Evolutionary conservation across 805 yeast genomes (phyloP).

Genomic region (Candida qinlingensis): DNA sequence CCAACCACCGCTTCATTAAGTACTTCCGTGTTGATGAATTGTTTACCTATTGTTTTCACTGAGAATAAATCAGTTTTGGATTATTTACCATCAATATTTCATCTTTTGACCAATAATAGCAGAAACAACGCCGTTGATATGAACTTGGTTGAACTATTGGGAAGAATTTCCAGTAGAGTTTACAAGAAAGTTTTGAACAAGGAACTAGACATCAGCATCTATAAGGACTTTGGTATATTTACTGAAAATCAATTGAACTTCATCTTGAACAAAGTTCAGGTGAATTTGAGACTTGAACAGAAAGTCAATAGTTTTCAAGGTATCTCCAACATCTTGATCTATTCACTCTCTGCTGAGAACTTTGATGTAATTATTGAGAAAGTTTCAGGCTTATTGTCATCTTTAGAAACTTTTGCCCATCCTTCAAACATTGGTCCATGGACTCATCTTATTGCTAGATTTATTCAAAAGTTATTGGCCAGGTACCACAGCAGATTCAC

Average conservation of each 20-base stretch:
- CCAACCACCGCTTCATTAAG: slow-evolving; percentile 47
- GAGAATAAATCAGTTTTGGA: slow-evolving; percentile 40
- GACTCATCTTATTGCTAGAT: slow-evolving; percentile 64
- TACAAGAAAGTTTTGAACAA: slow-evolving; percentile 30
- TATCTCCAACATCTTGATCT: slow-evolving; percentile 49
- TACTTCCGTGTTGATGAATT: slow-evolving; percentile 45
- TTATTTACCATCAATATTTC: slow-evolving; percentile 62
- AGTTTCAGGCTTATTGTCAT: slow-evolving; percentile 52
- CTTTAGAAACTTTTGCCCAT: slow-evolving; percentile 77
- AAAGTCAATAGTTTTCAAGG: slow-evolving; percentile 32
- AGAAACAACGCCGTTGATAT: slow-evolving; percentile 50
- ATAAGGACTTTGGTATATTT: slow-evolving; percentile 54
- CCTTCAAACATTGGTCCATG: slow-evolving; percentile 94
- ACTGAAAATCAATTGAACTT: slow-evolving; percentile 55
- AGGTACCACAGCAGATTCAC: slow-evolving; percentile 55
- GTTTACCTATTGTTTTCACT: slow-evolving; percentile 42
- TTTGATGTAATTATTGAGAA: slow-evolving; percentile 43
- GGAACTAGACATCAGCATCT: slow-evolving; percentile 30
- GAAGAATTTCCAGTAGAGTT: slow-evolving; percentile 50
- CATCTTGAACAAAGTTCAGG: slow-evolving; percentile 50
- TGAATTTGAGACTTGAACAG: slow-evolving; percentile 32
- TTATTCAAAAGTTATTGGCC: slow-evolving; percentile 54
- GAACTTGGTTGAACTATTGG: slow-evolving; percentile 58
- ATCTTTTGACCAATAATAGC: slow-evolving; percentile 61
- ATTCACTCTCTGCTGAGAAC: slow-evolving; percentile 51